Percentiles rank a stretch among this genome's conserved stretches.
phyloP scores from a whole-genome alignment of 2,329 filamentous ascomycete species.

The Tolypocladium album region DNA sequence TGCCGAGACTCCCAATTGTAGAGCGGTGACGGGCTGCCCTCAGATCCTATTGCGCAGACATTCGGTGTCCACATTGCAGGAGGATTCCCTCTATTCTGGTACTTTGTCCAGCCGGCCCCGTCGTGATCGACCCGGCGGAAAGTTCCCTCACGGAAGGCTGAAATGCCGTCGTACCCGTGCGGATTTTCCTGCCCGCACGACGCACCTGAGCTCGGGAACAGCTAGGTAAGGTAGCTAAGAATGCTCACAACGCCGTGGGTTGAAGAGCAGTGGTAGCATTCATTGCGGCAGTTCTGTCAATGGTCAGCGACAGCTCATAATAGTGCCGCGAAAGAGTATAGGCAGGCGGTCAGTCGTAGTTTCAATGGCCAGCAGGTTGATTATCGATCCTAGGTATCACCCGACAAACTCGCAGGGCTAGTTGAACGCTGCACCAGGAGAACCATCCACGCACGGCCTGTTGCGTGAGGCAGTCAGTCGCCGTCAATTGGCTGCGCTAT shows the following conservation, averaged over 20 bases:
- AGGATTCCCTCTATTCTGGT: neutral
- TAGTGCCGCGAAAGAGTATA: neutral
- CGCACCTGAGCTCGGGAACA: neutral
- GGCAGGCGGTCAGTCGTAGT: no score
- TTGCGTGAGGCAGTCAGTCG: neutral
- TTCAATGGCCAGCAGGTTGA: neutral
- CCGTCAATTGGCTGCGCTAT: neutral
- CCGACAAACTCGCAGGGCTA: neutral
- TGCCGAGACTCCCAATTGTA: neutral
- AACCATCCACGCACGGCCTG: neutral
- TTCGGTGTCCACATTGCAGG: neutral
- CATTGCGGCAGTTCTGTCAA: neutral
- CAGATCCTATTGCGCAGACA: neutral
- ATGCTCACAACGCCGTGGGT: neutral
- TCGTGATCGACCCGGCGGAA: neutral
- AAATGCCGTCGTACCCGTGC: neutral
- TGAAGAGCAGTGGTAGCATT: neutral
- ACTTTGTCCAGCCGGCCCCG: neutral
- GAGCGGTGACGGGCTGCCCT: neutral
- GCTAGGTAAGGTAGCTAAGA: neutral
- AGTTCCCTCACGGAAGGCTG: neutral
- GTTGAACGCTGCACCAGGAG: neutral
- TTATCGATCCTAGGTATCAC: neutral
- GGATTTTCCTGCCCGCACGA: neutral
- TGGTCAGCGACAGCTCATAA: neutral